A percentile compares a stretch with the other conserved stretches of the same genome.
Conservation (phyloP, 805 yeast genomes). For the Kodamaea neixiangensis region DNA sequence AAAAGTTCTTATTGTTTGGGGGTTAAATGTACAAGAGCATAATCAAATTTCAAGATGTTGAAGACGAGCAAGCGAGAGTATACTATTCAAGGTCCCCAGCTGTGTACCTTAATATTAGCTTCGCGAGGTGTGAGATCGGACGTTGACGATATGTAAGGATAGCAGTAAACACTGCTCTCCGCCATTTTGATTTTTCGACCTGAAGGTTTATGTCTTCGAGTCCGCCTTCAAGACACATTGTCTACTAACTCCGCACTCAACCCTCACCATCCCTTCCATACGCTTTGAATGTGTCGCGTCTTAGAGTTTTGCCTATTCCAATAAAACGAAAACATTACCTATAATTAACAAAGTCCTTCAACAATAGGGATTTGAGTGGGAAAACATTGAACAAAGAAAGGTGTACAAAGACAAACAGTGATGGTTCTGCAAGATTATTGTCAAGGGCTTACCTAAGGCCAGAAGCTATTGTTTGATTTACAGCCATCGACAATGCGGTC, state of each 20-base stretch:
- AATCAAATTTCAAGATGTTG: not conserved
- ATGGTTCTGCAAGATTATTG: conserved; percentile 1
- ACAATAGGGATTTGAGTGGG: not conserved
- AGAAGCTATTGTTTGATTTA: not conserved
- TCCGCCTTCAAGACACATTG: not conserved
- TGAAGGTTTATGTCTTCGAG: not conserved
- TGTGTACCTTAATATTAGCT: not conserved
- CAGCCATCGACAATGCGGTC: not conserved
- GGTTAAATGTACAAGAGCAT: not conserved
- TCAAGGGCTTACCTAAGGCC: not conserved
- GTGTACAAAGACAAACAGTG: not conserved
- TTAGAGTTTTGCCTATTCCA: not conserved
- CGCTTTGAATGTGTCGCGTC: not conserved
- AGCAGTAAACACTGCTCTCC: too few species aligned
- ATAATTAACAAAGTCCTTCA: not conserved
- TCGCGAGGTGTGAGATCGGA: not conserved
- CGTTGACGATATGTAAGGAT: not conserved
- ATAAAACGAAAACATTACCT: not conserved
- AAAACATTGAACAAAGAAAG: not conserved
- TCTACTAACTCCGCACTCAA: not conserved
- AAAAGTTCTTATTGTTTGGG: not conserved
- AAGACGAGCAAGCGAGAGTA: not conserved
- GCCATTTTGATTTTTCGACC: too few species aligned
- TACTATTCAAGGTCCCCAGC: not conserved
- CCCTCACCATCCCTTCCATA: not conserved